A percentile compares a stretch with the other conserved stretches of the same genome.
These are phyloP conservation scores for Westerdykella ornata DNA, from an alignment of 2,329 filamentous ascomycete genomes.

Conservation along the genomic window DNA sequence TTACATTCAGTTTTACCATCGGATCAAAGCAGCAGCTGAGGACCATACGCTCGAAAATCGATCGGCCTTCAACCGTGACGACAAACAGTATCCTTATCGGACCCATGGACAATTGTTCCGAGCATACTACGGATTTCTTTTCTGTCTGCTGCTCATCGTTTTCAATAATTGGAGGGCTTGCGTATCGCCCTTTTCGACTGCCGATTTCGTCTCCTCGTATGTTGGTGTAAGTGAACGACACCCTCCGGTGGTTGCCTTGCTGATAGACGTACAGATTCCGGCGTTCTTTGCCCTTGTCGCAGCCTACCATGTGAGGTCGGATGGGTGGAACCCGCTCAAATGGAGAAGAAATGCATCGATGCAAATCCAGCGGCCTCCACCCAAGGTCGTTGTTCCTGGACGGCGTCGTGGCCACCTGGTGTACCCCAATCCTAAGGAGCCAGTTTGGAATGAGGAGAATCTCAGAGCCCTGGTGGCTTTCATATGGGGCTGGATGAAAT, in stretches of 20 bases:
- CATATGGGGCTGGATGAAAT: slow-evolving; percentile 25
- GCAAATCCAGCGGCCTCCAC: slow-evolving; percentile 24
- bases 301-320: slow-evolving; percentile 21
- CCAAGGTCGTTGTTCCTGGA: slow-evolving; percentile 22
- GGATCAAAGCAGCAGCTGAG: slow-evolving; percentile 19
- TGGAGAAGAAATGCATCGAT: slow-evolving; percentile 22
- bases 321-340: slow-evolving; percentile 23
- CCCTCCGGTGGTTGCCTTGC: background rate
- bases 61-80: slow-evolving; percentile 21
- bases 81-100: slow-evolving; percentile 25
- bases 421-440: slow-evolving; percentile 21
- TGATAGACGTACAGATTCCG: slow-evolving; percentile 9
- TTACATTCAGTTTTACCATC: slow-evolving; percentile 31
- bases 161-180: slow-evolving; percentile 26
- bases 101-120: slow-evolving; percentile 23
- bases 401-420: slow-evolving; percentile 18
- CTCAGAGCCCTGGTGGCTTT: slow-evolving; percentile 17
- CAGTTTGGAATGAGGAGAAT: slow-evolving; percentile 21
- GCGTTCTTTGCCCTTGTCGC: slow-evolving; percentile 21
- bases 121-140: slow-evolving; percentile 22
- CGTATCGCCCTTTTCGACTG: slow-evolving; percentile 11
- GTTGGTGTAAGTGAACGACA: slow-evolving; percentile 15
- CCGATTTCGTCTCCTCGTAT: slow-evolving; percentile 17
- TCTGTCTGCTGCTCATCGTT: slow-evolving; percentile 19
- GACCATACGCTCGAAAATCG: slow-evolving; percentile 23